Conservation (phyloP, 371 early-diverging fungal genomes). For the Chytridiales sp. region DNA sequence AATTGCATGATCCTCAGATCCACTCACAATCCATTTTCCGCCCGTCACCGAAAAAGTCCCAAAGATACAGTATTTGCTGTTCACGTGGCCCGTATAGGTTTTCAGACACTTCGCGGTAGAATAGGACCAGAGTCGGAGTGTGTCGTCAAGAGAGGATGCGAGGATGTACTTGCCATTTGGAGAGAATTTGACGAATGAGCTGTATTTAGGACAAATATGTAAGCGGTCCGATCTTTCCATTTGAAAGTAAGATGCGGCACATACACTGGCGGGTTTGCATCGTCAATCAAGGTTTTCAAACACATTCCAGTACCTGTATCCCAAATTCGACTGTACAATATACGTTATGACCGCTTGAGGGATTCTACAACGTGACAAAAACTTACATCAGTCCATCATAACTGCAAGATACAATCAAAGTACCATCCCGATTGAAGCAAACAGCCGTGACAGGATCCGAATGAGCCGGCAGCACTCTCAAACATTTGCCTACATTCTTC, state of each 20-base stretch:
- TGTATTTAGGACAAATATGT: constrained; percentile 26
- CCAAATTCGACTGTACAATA: constrained; percentile 83
- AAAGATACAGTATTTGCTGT: constrained; percentile 90
- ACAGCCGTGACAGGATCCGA: constrained; percentile 95
- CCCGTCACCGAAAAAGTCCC: constrained; percentile 89
- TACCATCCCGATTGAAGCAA: constrained; percentile 95
- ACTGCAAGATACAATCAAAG: constrained; percentile 92
- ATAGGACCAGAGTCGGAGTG: constrained; percentile 92
- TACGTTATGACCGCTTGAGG: too few species aligned
- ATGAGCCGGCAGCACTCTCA: constrained; percentile 90
- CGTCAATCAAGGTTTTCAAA: constrained; percentile 90
- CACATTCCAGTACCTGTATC: constrained; percentile 95
- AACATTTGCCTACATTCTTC: constrained; percentile 75
- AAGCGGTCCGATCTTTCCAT: too few species aligned
- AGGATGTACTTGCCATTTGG: constrained; percentile 98
- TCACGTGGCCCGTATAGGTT: constrained; percentile 88
- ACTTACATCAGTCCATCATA: constrained; percentile 92
- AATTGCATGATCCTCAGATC: constrained; percentile 87
- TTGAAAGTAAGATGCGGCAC: too few species aligned
- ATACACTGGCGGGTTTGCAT: constrained; percentile 91
- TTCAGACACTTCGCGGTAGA: constrained; percentile 91
- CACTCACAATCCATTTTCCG: constrained; percentile 95
- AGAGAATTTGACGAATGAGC: constrained; percentile 95
- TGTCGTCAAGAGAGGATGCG: constrained; percentile 89
- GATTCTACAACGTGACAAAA: constrained; percentile 4